A percentile compares a stretch with the other conserved stretches of the same genome.
Evolutionary conservation across 106 monocot species (phyloP).

Genomic region (Dioscorea zingiberensis): DNA sequence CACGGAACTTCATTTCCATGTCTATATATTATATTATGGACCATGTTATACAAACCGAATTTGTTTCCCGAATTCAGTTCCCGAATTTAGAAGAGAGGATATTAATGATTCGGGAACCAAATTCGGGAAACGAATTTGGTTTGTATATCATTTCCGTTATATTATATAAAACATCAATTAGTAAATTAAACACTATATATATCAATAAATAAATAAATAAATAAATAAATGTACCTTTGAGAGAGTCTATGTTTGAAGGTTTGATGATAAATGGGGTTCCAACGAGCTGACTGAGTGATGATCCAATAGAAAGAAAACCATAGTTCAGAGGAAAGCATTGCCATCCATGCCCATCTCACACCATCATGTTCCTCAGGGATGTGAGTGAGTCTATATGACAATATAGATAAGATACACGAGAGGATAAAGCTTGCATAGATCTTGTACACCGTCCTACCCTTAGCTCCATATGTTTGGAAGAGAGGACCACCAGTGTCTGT

Average conservation of each 20-base stretch:
- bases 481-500: background rate
- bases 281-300: slow-evolving; percentile 33
- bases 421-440: slow-evolving; percentile 25
- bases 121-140: no score
- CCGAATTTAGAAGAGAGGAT: no score
- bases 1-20: background rate
- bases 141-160: no score
- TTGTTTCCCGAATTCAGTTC: no score
- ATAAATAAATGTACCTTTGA: no score
- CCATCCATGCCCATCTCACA: slow-evolving; percentile 30
- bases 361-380: slow-evolving; percentile 5
- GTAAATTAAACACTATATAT: no score
- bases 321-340: slow-evolving; percentile 27
- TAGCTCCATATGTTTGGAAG: slow-evolving; percentile 7
- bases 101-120: no score
- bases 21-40: slow-evolving; percentile 1
- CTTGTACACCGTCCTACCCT: slow-evolving; percentile 27
- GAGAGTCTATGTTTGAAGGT: slow-evolving; percentile 37
- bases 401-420: slow-evolving; percentile 18
- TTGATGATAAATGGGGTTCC: slow-evolving; percentile 27
- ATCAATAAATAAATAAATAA: no score
- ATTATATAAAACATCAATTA: no score
- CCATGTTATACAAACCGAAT: no score
- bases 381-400: slow-evolving; percentile 30
- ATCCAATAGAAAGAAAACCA: slow-evolving; percentile 56